A percentile compares a stretch with the other conserved stretches of the same genome.
phyloP scores from a whole-genome alignment of 208 protist genomes.

The Crithidia expoeki region DNA sequence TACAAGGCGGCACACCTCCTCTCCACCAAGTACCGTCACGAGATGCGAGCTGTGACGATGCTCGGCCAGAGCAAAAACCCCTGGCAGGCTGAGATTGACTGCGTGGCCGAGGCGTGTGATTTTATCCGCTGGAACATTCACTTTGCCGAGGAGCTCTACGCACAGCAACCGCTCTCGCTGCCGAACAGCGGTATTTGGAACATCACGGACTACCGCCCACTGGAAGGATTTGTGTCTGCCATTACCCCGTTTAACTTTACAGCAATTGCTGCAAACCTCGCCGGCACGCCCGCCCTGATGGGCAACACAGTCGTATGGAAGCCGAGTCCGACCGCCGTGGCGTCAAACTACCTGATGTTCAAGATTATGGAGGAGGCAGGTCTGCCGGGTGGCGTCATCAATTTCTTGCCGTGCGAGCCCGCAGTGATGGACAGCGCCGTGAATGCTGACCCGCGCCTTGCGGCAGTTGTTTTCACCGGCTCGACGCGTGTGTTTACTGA shows the following conservation, averaged over 20 bases:
- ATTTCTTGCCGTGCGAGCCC: conserved; percentile 91
- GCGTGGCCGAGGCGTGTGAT: conserved; percentile 94
- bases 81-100: conserved; percentile 98
- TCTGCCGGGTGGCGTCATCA: conserved; percentile 96
- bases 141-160: conserved; percentile 94
- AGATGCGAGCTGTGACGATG: conserved; percentile 95
- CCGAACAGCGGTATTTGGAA: conserved; percentile 92
- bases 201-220: conserved; percentile 93
- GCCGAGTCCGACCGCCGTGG: conserved; percentile 90
- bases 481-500: conserved; percentile 91
- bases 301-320: conserved; percentile 98
- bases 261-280: conserved; percentile 97
- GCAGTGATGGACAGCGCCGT: conserved; percentile 76
- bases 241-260: conserved; percentile 99
- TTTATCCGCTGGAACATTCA: conserved; percentile 96
- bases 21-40: conserved; percentile 83
- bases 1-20: conserved; percentile 93
- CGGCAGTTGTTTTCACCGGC: conserved; percentile 97
- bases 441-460: conserved; percentile 83
- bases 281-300: conserved; percentile 95
- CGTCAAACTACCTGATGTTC: conserved; percentile 94
- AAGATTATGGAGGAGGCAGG: conserved; percentile 96
- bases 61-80: conserved; percentile 97
- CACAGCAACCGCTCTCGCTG: conserved; percentile 85
- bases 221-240: conserved; percentile 96